Percentiles rank a stretch among this genome's conserved stretches.
phyloP scores from a whole-genome alignment of 129 eudicot species.

The Cynara cardunculus region DNA sequence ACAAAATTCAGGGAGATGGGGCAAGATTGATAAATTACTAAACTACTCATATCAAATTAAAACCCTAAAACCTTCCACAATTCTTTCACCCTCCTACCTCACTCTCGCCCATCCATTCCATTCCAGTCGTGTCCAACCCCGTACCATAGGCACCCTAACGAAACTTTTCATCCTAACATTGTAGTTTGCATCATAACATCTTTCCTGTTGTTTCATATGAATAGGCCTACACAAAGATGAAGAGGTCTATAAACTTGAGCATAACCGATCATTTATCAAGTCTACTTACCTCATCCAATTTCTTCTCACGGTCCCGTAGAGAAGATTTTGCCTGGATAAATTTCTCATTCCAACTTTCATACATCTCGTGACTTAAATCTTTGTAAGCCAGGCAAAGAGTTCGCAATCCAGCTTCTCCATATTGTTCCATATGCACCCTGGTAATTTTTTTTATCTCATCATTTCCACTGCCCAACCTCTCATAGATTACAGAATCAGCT shows the following conservation, averaged over 20 bases:
- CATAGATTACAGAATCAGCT: constrained; percentile 91
- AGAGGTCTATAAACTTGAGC: not conserved
- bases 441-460: constrained; percentile 57
- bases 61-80: not conserved
- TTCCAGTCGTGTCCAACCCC: not conserved
- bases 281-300: constrained; percentile 77
- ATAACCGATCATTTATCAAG: not conserved
- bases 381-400: constrained; percentile 91
- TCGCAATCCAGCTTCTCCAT: constrained; percentile 94
- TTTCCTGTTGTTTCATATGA: not conserved
- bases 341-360: constrained; percentile 94
- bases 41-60: not conserved
- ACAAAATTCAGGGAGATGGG: not conserved
- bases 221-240: not conserved
- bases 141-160: not conserved
- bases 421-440: constrained; percentile 87
- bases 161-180: not conserved
- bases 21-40: not conserved
- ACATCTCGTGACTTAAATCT: constrained; percentile 61
- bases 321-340: constrained; percentile 87
- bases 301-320: constrained; percentile 88
- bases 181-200: not conserved
- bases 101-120: not conserved
- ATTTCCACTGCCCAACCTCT: constrained; percentile 62
- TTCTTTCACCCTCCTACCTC: not conserved